A percentile compares a stretch with the other conserved stretches of the same genome.
Evolutionary conservation across 805 yeast species (phyloP).

Genomic region (Hemisphaericaspora nanyangensis): DNA sequence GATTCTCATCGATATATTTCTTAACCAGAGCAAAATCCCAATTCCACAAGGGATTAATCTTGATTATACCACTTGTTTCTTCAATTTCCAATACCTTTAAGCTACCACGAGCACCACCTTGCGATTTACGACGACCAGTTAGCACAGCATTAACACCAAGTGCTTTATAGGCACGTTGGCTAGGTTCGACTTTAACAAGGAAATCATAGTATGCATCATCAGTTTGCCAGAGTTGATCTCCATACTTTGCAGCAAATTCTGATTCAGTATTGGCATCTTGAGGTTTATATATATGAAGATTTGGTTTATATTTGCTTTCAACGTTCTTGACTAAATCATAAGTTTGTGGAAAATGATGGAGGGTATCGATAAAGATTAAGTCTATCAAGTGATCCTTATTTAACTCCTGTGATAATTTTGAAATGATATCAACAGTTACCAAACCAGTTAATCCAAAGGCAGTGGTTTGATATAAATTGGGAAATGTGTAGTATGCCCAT

Average conservation of each 20-base stretch:
- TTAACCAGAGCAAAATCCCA: conserved; percentile 79
- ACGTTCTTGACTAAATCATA: conserved; percentile 64
- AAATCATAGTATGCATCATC: conserved; percentile 82
- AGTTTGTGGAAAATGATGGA: conserved; percentile 95
- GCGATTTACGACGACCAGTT: conserved; percentile 87
- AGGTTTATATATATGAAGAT: conserved; percentile 68
- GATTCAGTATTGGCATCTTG: conserved; percentile 47
- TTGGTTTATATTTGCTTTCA: conserved; percentile 49
- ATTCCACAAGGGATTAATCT: conserved; percentile 83
- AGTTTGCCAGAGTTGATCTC: conserved; percentile 77
- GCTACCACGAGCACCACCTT: conserved; percentile 77
- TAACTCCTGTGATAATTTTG: conserved; percentile 36
- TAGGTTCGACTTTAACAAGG: conserved; percentile 89
- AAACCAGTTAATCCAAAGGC: conserved; percentile 94
- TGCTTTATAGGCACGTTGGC: conserved; percentile 75
- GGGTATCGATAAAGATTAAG: conserved; percentile 81
- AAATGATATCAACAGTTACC: conserved; percentile 79
- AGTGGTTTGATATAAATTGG: conserved; percentile 81
- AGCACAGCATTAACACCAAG: conserved; percentile 77
- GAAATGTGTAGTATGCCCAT: conserved; percentile 85
- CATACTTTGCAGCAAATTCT: conserved; percentile 67
- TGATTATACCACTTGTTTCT: conserved; percentile 62
- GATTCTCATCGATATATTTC: conserved; percentile 59
- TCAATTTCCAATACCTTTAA: conserved; percentile 78
- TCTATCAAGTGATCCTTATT: conserved; percentile 46